Conservation (phyloP, 257 asterid species). For the Ophiorrhiza pumila region DNA sequence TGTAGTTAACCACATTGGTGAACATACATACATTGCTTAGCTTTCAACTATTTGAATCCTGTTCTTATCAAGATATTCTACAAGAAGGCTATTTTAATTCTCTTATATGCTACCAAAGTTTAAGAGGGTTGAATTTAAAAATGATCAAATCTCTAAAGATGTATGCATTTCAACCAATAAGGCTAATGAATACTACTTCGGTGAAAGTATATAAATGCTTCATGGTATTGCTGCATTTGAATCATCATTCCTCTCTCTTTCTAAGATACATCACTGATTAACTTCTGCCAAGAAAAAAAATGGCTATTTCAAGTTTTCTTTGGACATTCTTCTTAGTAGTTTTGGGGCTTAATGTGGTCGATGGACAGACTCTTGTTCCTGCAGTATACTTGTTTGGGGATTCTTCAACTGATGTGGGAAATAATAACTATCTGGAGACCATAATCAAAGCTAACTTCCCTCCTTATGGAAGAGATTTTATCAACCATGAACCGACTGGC, state of each 20-base stretch:
- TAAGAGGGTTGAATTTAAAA: constrained; percentile 21
- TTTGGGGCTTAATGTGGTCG: constrained; percentile 10
- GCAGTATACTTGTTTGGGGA: constrained; percentile 74
- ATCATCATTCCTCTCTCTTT: constrained; percentile 10
- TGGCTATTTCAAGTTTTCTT: constrained; percentile 18
- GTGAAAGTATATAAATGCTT: constrained; percentile 12
- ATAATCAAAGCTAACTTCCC: constrained; percentile 69
- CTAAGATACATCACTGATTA: neutral
- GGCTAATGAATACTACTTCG: constrained; percentile 16
- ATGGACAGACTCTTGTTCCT: constrained; percentile 65
- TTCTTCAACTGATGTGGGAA: constrained; percentile 70
- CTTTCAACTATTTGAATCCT: neutral
- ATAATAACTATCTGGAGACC: constrained; percentile 72
- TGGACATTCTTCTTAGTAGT: constrained; percentile 14
- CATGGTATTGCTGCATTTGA: constrained; percentile 5
- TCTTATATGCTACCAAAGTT: constrained; percentile 25
- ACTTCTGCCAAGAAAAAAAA: constrained; percentile 8
- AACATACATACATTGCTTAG: neutral
- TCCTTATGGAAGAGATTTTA: constrained; percentile 81
- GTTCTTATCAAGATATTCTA: neutral
- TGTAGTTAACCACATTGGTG: constrained; percentile 8
- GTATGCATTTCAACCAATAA: constrained; percentile 43
- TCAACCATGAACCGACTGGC: constrained; percentile 59
- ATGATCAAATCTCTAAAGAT: constrained; percentile 25
- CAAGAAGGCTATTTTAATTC: constrained; percentile 16